Evolutionary conservation across 2,329 filamentous ascomycete species (phyloP).

Genomic region (Fusarium falciforme): DNA sequence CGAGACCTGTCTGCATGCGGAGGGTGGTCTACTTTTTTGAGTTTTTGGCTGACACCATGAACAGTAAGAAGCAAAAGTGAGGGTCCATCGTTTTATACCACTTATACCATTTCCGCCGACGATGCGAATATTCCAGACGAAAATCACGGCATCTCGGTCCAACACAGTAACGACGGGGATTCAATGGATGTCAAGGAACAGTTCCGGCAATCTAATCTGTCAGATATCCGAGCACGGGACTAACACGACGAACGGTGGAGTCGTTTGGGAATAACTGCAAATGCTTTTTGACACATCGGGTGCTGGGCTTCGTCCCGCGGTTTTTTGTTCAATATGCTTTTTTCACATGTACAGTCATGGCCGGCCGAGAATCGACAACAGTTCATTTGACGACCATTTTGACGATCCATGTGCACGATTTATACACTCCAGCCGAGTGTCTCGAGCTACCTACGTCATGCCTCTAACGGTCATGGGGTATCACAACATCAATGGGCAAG

Average conservation of each 20-base stretch:
- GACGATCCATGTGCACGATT: slow-evolving; percentile 1
- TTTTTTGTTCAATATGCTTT: background rate
- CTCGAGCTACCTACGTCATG: background rate
- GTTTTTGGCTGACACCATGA: slow-evolving; percentile 19
- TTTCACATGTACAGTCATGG: background rate
- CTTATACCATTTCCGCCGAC: background rate
- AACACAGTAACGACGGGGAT: background rate
- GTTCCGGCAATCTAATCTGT: background rate
- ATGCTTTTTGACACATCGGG: background rate
- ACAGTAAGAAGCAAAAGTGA: slow-evolving; percentile 42
- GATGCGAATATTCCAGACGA: background rate
- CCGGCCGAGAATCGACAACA: background rate
- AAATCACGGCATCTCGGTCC: background rate
- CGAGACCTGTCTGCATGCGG: background rate
- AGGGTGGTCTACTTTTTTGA: background rate
- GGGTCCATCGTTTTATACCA: background rate
- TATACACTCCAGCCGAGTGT: background rate
- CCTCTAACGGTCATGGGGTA: background rate
- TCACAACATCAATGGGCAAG: background rate
- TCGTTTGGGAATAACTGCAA: background rate
- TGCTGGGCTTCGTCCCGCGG: background rate
- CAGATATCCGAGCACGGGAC: background rate
- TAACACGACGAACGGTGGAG: background rate
- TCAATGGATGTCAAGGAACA: background rate
- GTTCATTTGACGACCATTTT: slow-evolving; percentile 3